A percentile compares a stretch with the other conserved stretches of the same genome.
phyloP scores from a whole-genome alignment of 2,329 filamentous ascomycete species.

The Arachnomyces sp. region DNA sequence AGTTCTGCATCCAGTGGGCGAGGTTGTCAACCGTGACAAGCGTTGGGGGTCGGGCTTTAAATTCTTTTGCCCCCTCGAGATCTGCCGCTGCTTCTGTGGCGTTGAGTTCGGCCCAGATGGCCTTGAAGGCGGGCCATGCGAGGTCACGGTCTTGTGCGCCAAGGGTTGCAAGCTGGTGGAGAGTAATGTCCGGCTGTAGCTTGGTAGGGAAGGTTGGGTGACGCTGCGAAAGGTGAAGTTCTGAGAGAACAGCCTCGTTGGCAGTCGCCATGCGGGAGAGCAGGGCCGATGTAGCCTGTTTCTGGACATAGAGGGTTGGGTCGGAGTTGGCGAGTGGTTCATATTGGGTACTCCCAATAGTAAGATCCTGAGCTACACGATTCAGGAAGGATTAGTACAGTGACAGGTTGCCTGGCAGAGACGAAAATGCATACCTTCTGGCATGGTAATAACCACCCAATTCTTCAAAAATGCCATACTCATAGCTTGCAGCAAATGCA shows the following conservation, averaged over 20 bases:
- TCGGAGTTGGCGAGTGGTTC: slow-evolving; percentile 52
- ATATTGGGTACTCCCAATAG: slow-evolving; percentile 74
- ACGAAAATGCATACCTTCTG: slow-evolving; percentile 59
- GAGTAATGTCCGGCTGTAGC: slow-evolving; percentile 49
- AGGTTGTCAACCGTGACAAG: slow-evolving; percentile 73
- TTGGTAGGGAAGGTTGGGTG: slow-evolving; percentile 54
- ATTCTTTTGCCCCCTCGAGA: slow-evolving; percentile 25
- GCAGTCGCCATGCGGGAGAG: slow-evolving; percentile 64
- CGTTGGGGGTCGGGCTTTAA: slow-evolving; percentile 49
- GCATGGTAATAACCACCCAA: slow-evolving; percentile 83
- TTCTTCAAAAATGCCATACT: slow-evolving; percentile 70
- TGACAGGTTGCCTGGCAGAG: background rate
- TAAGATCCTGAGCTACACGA: slow-evolving; percentile 63
- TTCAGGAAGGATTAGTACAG: slow-evolving; percentile 12
- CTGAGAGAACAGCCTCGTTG: slow-evolving; percentile 57
- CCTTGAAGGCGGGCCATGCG: slow-evolving; percentile 71
- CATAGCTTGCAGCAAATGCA: slow-evolving; percentile 75
- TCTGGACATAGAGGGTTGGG: slow-evolving; percentile 62
- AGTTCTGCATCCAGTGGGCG: slow-evolving; percentile 69
- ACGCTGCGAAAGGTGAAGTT: slow-evolving; percentile 42
- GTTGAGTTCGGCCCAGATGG: slow-evolving; percentile 72
- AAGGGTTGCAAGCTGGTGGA: slow-evolving; percentile 59
- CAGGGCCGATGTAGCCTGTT: slow-evolving; percentile 64
- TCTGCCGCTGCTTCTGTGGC: slow-evolving; percentile 37
- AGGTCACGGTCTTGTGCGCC: slow-evolving; percentile 66